phyloP scores from a whole-genome alignment of 768 basidiomycete genomes.

The Suillus placidus region DNA sequence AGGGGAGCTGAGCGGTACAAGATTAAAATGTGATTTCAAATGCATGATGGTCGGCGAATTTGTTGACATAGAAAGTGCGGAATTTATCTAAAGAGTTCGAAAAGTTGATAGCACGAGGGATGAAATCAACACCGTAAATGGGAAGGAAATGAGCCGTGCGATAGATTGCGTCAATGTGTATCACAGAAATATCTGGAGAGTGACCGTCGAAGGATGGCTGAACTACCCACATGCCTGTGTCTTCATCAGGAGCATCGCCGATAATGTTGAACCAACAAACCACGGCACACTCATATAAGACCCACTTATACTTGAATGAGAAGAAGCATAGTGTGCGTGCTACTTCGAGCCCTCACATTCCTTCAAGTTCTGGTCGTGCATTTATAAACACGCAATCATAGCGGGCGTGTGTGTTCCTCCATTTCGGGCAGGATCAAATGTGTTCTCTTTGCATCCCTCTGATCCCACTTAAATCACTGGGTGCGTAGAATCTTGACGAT shows the following conservation, averaged over 20 bases:
- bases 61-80: too few species aligned
- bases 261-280: conserved; percentile 9
- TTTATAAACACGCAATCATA: conserved; percentile 15
- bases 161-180: conserved; percentile 13
- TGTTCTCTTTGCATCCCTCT: not conserved
- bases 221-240: conserved; percentile 7
- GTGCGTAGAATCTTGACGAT: not conserved
- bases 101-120: conserved; percentile 1
- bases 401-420: not conserved
- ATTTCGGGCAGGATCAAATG: not conserved
- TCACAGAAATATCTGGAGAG: not conserved
- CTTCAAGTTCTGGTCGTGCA: not conserved
- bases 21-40: too few species aligned
- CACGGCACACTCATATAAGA: conserved; percentile 7
- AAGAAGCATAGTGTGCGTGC: conserved; percentile 10
- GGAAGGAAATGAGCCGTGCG: conserved; percentile 12
- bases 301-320: conserved; percentile 3
- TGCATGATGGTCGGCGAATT: too few species aligned
- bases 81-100: not conserved
- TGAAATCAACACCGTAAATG: not conserved
- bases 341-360: conserved; percentile 10
- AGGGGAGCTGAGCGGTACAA: conserved; percentile 54
- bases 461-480: not conserved
- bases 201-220: not conserved
- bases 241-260: conserved; percentile 7